These are phyloP conservation scores for Silybum marianum DNA, from an alignment of 129 eudicot species.

Conservation along the genomic window DNA sequence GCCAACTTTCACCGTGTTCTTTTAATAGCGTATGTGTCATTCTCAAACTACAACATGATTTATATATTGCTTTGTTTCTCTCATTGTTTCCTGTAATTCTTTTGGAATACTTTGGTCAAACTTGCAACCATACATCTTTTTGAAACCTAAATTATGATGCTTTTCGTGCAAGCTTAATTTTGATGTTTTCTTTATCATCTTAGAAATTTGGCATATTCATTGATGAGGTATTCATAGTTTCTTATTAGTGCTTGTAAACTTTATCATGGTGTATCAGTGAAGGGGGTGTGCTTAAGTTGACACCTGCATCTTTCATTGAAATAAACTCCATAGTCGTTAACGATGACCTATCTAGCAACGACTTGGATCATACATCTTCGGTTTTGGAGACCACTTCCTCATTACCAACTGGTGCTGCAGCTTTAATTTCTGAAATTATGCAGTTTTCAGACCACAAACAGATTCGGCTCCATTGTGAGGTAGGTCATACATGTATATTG, in stretches of 20 bases:
- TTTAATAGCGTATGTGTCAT: constrained; percentile 49
- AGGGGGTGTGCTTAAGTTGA: constrained; percentile 54
- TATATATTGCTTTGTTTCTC: constrained; percentile 1
- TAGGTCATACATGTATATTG: constrained; percentile 15
- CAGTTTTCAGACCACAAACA: constrained; percentile 32
- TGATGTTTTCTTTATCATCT: not conserved
- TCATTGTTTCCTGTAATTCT: not conserved
- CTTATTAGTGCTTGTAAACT: not conserved
- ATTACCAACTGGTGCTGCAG: constrained; percentile 29
- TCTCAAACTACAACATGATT: not conserved
- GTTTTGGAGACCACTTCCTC: constrained; percentile 26
- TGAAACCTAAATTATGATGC: not conserved
- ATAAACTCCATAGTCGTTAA: constrained; percentile 42
- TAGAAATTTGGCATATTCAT: constrained; percentile 3
- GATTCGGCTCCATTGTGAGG: constrained; percentile 67
- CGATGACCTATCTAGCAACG: constrained; percentile 23
- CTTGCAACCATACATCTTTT: not conserved
- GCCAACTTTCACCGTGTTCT: constrained; percentile 78
- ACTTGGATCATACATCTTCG: constrained; percentile 16
- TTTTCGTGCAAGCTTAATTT: no score
- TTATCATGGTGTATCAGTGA: constrained; percentile 38
- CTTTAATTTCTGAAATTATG: constrained; percentile 51
- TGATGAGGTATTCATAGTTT: constrained; percentile 5
- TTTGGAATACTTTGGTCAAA: not conserved
- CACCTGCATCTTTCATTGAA: constrained; percentile 70